phyloP scores from a whole-genome alignment of 2,329 filamentous ascomycete species.

The Albophoma yamanashiensis region DNA sequence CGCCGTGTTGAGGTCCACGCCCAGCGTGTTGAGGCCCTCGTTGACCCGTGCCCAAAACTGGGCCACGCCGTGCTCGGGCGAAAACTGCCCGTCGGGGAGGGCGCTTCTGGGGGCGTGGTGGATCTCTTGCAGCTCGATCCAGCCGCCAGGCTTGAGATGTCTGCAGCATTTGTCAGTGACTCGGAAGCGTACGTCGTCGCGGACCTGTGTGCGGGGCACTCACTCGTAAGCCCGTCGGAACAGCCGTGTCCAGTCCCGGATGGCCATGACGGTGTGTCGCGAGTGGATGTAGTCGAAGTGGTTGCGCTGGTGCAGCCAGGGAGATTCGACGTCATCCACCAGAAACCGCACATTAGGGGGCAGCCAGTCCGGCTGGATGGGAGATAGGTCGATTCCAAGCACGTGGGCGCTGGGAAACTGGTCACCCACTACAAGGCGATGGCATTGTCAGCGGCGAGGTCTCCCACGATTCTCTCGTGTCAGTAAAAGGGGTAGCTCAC shows the following conservation, averaged over 20 bases:
- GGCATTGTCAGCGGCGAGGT: neutral
- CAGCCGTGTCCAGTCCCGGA: conserved; percentile 43
- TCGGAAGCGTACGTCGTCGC: neutral
- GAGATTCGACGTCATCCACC: conserved; percentile 46
- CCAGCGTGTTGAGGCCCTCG: conserved; percentile 30
- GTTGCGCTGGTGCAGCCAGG: conserved; percentile 42
- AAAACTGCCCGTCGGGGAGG: conserved; percentile 24
- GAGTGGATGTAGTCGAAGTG: conserved; percentile 52
- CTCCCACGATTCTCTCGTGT: neutral
- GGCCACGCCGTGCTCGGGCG: conserved; percentile 28
- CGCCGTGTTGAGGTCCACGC: conserved; percentile 35
- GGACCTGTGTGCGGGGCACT: conserved; percentile 8
- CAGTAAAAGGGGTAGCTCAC: conserved; percentile 13
- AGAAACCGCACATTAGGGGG: conserved; percentile 46
- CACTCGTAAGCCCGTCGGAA: conserved; percentile 36
- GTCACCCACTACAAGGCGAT: conserved; percentile 30
- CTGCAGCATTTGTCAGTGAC: conserved; percentile 14
- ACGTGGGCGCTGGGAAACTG: conserved; percentile 30
- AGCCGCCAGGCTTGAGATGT: conserved; percentile 41
- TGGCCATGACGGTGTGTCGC: conserved; percentile 44
- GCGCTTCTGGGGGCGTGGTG: conserved; percentile 36
- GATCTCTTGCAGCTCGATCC: conserved; percentile 45
- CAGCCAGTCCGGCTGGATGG: conserved; percentile 39
- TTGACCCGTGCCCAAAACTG: conserved; percentile 36
- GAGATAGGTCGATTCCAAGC: conserved; percentile 34